Percentiles rank a stretch among this genome's conserved stretches.
phyloP scores from a whole-genome alignment of 768 basidiomycete genomes.

The Suillus ampliporus region DNA sequence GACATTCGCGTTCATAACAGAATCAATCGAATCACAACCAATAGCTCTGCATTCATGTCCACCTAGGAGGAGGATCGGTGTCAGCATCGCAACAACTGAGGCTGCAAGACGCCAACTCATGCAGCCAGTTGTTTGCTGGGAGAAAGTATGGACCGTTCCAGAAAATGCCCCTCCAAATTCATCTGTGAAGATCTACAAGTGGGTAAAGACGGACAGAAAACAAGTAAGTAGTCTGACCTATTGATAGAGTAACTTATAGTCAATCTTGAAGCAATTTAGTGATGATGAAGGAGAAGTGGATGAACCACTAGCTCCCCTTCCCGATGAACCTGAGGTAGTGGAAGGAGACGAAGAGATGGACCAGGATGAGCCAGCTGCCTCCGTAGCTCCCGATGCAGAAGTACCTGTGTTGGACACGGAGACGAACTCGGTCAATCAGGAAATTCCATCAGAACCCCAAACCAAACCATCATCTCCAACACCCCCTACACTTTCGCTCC shows the following conservation, averaged over 20 bases:
- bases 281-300: slow-evolving; percentile 84
- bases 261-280: slow-evolving; percentile 73
- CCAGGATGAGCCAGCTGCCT: slow-evolving; percentile 58
- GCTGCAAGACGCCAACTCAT: slow-evolving; percentile 85
- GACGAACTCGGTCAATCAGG: slow-evolving; percentile 38
- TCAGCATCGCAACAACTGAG: slow-evolving; percentile 77
- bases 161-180: slow-evolving; percentile 61
- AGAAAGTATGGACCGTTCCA: slow-evolving; percentile 72
- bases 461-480: slow-evolving; percentile 73
- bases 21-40: neutral
- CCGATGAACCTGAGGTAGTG: slow-evolving; percentile 75
- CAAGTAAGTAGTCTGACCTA: slow-evolving; percentile 56
- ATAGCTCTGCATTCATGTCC: slow-evolving; percentile 52
- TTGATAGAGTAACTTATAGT: slow-evolving; percentile 6
- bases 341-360: slow-evolving; percentile 81
- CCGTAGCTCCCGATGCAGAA: slow-evolving; percentile 46
- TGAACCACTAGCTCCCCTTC: slow-evolving; percentile 81
- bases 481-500: slow-evolving; percentile 64
- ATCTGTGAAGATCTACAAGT: slow-evolving; percentile 70
- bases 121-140: slow-evolving; percentile 90
- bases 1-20: neutral
- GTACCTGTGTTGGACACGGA: slow-evolving; percentile 44
- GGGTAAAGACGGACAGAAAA: slow-evolving; percentile 80
- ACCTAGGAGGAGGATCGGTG: slow-evolving; percentile 78
- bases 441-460: slow-evolving; percentile 52